Evolutionary conservation across 1,284 basidiomycete genomes (phyloP).

Genomic region (Blastosporella zonata): DNA sequence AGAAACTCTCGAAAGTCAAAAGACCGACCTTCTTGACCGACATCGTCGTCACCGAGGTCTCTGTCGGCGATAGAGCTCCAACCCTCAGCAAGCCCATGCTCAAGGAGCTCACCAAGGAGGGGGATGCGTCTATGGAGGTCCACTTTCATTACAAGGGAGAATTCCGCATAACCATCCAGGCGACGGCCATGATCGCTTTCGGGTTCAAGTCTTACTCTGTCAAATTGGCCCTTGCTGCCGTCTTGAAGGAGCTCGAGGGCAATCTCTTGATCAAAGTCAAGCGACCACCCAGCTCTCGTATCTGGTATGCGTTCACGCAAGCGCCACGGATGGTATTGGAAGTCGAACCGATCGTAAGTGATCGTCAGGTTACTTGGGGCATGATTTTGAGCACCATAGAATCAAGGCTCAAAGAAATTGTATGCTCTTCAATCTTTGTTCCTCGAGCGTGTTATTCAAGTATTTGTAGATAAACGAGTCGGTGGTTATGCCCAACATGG

Average conservation of each 20-base stretch:
- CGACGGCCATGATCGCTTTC: slow-evolving; percentile 82
- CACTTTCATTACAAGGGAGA: slow-evolving; percentile 83
- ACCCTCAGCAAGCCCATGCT: slow-evolving; percentile 95
- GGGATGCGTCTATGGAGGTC: slow-evolving; percentile 88
- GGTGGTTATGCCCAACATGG: slow-evolving; percentile 95
- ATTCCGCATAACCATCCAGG: slow-evolving; percentile 85
- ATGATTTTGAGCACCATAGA: slow-evolving; percentile 92
- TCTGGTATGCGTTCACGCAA: slow-evolving; percentile 98
- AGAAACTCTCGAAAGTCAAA: slow-evolving; percentile 90
- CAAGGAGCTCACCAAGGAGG: slow-evolving; percentile 91
- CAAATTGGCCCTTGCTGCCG: slow-evolving; percentile 84
- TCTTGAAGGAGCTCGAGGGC: slow-evolving; percentile 86
- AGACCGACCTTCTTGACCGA: slow-evolving; percentile 85
- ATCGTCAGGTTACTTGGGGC: slow-evolving; percentile 88
- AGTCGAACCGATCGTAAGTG: slow-evolving; percentile 92
- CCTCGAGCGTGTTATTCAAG: slow-evolving; percentile 5
- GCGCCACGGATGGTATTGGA: slow-evolving; percentile 86
- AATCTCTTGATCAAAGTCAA: slow-evolving; percentile 91
- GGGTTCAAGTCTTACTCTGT: slow-evolving; percentile 88
- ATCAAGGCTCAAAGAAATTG: slow-evolving; percentile 83
- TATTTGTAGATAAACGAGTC: slow-evolving; percentile 82
- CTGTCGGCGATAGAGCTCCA: slow-evolving; percentile 81
- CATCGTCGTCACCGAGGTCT: slow-evolving; percentile 85
- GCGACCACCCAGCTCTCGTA: slow-evolving; percentile 90
- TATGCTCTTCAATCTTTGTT: slow-evolving; percentile 42